Conservation (phyloP, 2,329 filamentous ascomycete genomes). For the Alternaria atra region DNA sequence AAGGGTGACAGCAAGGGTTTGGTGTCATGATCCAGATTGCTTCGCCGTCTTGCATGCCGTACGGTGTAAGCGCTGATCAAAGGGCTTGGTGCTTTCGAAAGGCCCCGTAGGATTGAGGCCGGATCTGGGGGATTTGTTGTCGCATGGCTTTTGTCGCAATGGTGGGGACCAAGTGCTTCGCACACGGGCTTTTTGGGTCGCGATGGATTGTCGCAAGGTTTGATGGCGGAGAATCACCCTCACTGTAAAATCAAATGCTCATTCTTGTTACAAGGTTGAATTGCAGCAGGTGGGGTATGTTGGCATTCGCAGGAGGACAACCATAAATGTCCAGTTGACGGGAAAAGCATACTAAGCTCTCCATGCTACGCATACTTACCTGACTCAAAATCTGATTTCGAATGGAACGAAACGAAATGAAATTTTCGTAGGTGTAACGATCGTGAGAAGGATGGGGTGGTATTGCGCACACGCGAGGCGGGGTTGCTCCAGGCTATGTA, state of each 20-base stretch:
- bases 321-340: slow-evolving; percentile 1
- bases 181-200: slow-evolving; percentile 5
- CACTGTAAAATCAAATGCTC: slow-evolving; percentile 10
- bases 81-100: slow-evolving; percentile 20
- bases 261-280: slow-evolving; percentile 4
- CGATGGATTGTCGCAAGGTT: slow-evolving; percentile 12
- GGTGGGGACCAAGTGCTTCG: slow-evolving; percentile 3
- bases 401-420: neutral
- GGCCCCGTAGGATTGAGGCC: slow-evolving; percentile 9
- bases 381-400: neutral
- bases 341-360: slow-evolving; percentile 17
- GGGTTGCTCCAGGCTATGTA: slow-evolving; percentile 35
- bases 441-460: slow-evolving; percentile 7
- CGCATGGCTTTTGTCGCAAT: slow-evolving; percentile 19
- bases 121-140: slow-evolving; percentile 8
- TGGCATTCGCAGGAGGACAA: slow-evolving; percentile 10
- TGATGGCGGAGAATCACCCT: slow-evolving; percentile 16
- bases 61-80: neutral
- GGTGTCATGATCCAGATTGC: neutral
- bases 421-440: neutral
- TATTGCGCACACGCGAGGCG: slow-evolving; percentile 33
- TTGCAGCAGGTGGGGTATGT: slow-evolving; percentile 6
- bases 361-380: slow-evolving; percentile 13
- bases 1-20: neutral
- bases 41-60: neutral